phyloP scores from a whole-genome alignment of 768 basidiomycete genomes.

The Mycena olivaceomarginata region DNA sequence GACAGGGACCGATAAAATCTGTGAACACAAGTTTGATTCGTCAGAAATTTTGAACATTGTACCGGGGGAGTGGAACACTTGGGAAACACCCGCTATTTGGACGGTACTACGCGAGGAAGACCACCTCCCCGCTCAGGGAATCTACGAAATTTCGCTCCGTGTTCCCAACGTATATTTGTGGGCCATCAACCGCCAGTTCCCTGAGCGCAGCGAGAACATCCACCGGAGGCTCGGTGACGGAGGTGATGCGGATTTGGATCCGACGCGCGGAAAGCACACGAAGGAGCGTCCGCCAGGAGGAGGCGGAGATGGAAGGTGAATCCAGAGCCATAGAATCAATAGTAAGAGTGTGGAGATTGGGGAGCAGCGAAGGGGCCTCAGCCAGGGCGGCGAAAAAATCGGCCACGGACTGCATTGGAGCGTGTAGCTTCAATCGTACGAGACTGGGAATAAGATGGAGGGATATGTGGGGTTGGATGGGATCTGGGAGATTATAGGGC shows the following conservation, averaged over 20 bases:
- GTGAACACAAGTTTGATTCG: no score
- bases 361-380: not conserved
- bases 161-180: not conserved
- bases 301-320: no score
- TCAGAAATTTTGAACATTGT: no score
- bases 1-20: no score
- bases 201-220: not conserved
- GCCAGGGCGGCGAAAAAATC: not conserved
- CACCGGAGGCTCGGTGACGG: no score
- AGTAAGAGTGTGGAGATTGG: not conserved
- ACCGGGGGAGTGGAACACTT: no score
- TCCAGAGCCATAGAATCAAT: no score
- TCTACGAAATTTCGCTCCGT: not conserved
- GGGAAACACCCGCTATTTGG: no score
- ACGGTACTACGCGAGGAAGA: no score
- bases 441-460: not conserved
- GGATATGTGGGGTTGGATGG: not conserved
- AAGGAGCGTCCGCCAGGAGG: conserved; percentile 3
- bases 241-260: not conserved
- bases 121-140: no score
- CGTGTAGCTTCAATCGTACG: no score
- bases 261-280: not conserved
- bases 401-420: not conserved
- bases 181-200: not conserved
- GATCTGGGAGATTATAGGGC: no score